Evolutionary conservation across 345 rosid species (phyloP).

Genomic region (Tarenaya hassleriana): DNA sequence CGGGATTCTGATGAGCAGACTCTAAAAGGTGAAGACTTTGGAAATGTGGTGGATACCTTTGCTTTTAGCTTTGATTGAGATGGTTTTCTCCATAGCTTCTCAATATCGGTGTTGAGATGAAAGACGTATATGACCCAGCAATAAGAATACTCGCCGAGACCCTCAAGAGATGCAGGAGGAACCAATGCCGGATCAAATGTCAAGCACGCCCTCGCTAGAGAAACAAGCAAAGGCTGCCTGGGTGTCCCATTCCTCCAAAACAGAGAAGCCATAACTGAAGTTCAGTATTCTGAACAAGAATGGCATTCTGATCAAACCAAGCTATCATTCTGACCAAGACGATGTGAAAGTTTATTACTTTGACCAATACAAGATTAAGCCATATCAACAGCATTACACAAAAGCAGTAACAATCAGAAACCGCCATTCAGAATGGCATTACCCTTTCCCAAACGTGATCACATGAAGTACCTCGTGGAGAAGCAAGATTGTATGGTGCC

Average conservation of each 20-base stretch:
- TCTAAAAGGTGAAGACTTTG: background rate
- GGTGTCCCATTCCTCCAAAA: slow-evolving; percentile 79
- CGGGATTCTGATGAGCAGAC: slow-evolving; percentile 17
- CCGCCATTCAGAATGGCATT: background rate
- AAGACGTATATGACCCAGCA: slow-evolving; percentile 90
- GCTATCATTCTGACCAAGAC: background rate
- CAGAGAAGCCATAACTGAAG: slow-evolving; percentile 11
- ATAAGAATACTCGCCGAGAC: slow-evolving; percentile 80
- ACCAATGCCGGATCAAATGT: slow-evolving; percentile 59
- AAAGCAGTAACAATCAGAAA: no score
- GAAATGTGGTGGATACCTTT: slow-evolving; percentile 37
- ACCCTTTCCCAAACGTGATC: background rate
- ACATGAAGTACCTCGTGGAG: slow-evolving; percentile 39
- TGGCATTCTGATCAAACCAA: background rate
- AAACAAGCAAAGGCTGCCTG: slow-evolving; percentile 83
- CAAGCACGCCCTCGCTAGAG: slow-evolving; percentile 77
- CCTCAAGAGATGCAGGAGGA: slow-evolving; percentile 94
- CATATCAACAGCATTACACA: no score
- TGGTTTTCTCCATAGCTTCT: slow-evolving; percentile 87
- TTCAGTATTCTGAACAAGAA: background rate
- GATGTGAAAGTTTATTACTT: background rate
- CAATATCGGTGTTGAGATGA: slow-evolving; percentile 87
- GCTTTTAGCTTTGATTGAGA: slow-evolving; percentile 89
- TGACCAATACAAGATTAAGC: no score
- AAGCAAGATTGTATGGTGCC: slow-evolving; percentile 78